Conservation (phyloP, 2,329 filamentous ascomycete species). For the Purpureocillium takamizusanense region DNA sequence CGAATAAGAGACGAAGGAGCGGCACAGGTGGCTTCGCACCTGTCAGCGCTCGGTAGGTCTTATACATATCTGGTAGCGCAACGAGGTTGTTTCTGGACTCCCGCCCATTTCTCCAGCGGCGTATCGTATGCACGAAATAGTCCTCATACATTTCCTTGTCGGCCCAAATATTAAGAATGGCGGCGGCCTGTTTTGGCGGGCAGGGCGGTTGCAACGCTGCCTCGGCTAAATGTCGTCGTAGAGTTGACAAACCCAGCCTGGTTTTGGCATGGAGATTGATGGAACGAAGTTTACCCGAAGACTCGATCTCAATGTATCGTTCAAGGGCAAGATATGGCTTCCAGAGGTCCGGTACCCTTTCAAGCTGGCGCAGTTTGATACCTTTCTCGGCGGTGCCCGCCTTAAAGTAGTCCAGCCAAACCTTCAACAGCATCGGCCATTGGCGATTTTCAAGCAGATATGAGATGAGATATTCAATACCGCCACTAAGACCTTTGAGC, state of each 20-base stretch:
- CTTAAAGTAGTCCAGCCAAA: constrained; percentile 26
- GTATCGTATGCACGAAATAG: constrained; percentile 28
- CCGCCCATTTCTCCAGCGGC: constrained; percentile 16
- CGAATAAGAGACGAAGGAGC: constrained; percentile 36
- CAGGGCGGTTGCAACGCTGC: constrained; percentile 23
- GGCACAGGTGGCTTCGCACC: constrained; percentile 23
- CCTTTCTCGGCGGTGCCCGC: constrained; percentile 1
- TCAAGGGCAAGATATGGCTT: constrained; percentile 24
- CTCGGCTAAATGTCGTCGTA: constrained; percentile 21
- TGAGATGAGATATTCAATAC: constrained; percentile 34
- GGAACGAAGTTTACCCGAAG: constrained; percentile 11
- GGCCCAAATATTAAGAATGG: constrained; percentile 30
- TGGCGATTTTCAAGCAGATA: constrained; percentile 25
- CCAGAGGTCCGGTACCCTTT: constrained; percentile 17
- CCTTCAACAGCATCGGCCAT: constrained; percentile 26
- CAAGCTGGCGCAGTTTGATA: constrained; percentile 11
- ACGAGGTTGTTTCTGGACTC: constrained; percentile 18
- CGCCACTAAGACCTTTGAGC: constrained; percentile 21
- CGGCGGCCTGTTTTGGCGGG: constrained; percentile 20
- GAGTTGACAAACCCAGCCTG: constrained; percentile 12
- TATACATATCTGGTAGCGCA: constrained; percentile 33
- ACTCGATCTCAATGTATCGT: constrained; percentile 18
- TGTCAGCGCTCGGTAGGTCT: constrained; percentile 33
- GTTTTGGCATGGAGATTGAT: constrained; percentile 14
- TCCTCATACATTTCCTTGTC: constrained; percentile 32